Evolutionary conservation across 129 eudicot genomes (phyloP).

Genomic region (Dittrichia graveolens): DNA sequence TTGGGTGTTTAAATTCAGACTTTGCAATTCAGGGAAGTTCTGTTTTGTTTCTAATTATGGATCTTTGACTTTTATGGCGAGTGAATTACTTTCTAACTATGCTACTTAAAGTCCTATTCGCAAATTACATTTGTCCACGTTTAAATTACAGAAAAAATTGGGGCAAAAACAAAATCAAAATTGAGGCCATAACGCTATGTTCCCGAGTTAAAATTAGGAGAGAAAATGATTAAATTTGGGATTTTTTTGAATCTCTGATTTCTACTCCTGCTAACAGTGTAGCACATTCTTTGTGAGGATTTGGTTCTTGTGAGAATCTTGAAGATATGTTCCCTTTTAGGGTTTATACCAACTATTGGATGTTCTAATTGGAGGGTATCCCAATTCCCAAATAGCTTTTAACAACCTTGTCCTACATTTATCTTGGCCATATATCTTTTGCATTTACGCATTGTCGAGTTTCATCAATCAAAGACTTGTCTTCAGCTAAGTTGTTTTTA

Average conservation of each 20-base stretch:
- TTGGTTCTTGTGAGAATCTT: neutral
- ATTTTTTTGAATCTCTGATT: neutral
- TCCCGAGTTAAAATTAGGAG: no score
- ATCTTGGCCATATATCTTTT: neutral
- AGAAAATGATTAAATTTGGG: constrained; percentile 15
- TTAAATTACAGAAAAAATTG: neutral
- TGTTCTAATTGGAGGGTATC: neutral
- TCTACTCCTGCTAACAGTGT: no score
- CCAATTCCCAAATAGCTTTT: neutral
- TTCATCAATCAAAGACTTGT: neutral
- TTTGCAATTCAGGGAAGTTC: constrained; percentile 19
- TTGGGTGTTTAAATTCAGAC: constrained; percentile 16
- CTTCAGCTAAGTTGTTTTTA: neutral
- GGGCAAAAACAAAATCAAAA: constrained; percentile 12
- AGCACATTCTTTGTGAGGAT: neutral
- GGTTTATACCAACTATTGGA: constrained; percentile 5
- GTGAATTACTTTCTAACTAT: no score
- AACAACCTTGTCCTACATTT: neutral
- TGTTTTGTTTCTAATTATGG: constrained; percentile 27
- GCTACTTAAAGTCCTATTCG: no score
- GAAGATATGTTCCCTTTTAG: constrained; percentile 11
- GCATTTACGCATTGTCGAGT: neutral
- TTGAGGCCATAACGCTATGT: neutral
- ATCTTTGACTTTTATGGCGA: constrained; percentile 29
- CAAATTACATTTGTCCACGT: neutral